These are phyloP conservation scores for Raddia guianensis DNA, from an alignment of 176 grass and related monocot genomes.

Conservation along the genomic window DNA sequence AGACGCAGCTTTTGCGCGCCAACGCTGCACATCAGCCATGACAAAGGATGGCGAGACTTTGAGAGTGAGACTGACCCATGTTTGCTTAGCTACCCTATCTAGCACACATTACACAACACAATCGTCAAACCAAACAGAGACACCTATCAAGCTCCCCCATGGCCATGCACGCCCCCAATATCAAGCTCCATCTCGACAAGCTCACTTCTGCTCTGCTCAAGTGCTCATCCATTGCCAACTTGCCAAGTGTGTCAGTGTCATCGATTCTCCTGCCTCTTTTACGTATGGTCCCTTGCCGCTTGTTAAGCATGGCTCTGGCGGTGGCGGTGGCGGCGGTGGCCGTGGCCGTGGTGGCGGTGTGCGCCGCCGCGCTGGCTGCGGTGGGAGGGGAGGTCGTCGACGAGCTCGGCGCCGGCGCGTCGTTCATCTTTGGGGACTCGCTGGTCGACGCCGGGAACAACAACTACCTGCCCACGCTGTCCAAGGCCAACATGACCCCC, in stretches of 20 bases:
- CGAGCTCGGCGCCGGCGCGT: slow-evolving; percentile 49
- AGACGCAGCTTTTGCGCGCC: background rate
- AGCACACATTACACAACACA: slow-evolving; percentile 15
- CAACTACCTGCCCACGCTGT: slow-evolving; percentile 82
- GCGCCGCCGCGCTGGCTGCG: slow-evolving; percentile 13
- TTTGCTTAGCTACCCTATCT: slow-evolving; percentile 50
- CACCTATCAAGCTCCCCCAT: too few species aligned
- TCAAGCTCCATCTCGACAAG: too few species aligned
- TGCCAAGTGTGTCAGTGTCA: too few species aligned
- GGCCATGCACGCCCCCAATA: too few species aligned
- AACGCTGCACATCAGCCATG: background rate
- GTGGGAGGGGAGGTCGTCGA: slow-evolving; percentile 14
- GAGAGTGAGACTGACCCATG: background rate
- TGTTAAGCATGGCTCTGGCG: background rate
- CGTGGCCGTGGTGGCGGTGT: slow-evolving; percentile 13
- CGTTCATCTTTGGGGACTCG: slow-evolving; percentile 92
- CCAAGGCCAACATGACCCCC: slow-evolving; percentile 75
- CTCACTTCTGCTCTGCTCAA: too few species aligned
- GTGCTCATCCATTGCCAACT: too few species aligned
- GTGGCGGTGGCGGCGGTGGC: background rate
- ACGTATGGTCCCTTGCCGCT: background rate
- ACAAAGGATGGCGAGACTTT: too few species aligned
- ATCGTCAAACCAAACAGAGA: slow-evolving; percentile 44
- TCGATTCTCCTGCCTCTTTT: too few species aligned
- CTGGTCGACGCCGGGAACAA: slow-evolving; percentile 96